A percentile compares a stretch with the other conserved stretches of the same genome.
phyloP scores from a whole-genome alignment of 2,329 filamentous ascomycete species.

The Cytospora paraplurivora region DNA sequence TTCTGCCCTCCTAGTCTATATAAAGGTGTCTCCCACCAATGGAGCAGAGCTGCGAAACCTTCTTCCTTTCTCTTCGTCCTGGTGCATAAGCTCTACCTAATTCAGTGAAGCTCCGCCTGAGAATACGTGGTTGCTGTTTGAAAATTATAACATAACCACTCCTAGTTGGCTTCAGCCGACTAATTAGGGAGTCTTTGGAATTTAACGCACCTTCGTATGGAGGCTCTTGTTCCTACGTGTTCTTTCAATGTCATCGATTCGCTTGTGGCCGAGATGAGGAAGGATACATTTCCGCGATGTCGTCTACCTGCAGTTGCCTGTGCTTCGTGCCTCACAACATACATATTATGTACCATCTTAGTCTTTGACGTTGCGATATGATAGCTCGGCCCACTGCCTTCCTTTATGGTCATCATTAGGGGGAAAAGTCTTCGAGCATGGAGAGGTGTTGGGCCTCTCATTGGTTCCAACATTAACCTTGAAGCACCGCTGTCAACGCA shows the following conservation, averaged over 20 bases:
- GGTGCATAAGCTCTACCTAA: constrained; percentile 79
- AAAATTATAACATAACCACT: constrained; percentile 84
- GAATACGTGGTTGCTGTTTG: constrained; percentile 88
- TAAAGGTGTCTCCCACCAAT: neutral
- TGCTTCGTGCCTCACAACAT: too few species aligned
- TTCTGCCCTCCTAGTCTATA: neutral
- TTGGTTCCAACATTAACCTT: too few species aligned
- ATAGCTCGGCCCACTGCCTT: too few species aligned
- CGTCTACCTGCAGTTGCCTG: too few species aligned
- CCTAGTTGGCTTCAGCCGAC: constrained; percentile 67
- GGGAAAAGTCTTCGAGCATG: too few species aligned
- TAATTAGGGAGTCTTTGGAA: constrained; percentile 81
- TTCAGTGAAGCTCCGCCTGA: constrained; percentile 88
- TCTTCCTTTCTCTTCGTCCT: constrained; percentile 54
- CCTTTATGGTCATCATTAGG: too few species aligned
- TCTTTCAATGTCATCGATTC: constrained; percentile 56
- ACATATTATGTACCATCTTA: too few species aligned
- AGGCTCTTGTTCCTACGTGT: constrained; percentile 32
- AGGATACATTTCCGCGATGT: constrained; percentile 39
- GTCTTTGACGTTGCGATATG: too few species aligned
- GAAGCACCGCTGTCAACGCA: too few species aligned
- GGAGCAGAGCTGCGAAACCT: constrained; percentile 12
- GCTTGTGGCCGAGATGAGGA: constrained; percentile 51
- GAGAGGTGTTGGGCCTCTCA: too few species aligned
- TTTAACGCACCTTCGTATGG: constrained; percentile 1